These are phyloP conservation scores for Colletotrichum sp. DNA, from an alignment of 2,329 filamentous ascomycete genomes.

Conservation along the genomic window DNA sequence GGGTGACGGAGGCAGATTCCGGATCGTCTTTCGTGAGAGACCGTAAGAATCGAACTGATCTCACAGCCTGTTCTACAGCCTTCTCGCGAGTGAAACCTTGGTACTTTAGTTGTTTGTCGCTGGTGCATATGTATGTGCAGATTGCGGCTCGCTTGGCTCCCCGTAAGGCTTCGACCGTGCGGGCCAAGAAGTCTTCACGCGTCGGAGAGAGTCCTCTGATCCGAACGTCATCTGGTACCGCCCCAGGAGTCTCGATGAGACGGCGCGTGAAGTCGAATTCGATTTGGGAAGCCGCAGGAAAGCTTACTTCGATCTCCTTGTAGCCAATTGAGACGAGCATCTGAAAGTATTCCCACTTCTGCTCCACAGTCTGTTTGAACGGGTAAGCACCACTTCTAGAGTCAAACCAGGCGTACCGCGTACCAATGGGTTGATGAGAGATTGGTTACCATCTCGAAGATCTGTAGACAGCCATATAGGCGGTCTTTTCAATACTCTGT, in stretches of 20 bases:
- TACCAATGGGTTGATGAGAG: background rate
- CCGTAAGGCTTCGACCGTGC: background rate
- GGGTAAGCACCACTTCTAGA: background rate
- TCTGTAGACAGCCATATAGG: background rate
- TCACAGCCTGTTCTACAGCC: background rate
- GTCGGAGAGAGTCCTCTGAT: background rate
- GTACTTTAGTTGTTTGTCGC: background rate
- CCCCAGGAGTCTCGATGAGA: background rate
- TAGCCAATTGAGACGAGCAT: slow-evolving; percentile 3
- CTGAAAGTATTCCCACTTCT: slow-evolving; percentile 8
- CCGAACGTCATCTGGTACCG: background rate
- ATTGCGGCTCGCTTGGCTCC: background rate
- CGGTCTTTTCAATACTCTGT: background rate
- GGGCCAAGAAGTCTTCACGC: background rate
- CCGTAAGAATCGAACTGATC: background rate
- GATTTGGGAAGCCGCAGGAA: background rate
- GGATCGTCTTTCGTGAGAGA: slow-evolving; percentile 7
- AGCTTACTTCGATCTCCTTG: slow-evolving; percentile 1
- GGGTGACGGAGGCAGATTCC: background rate
- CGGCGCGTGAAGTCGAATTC: slow-evolving; percentile 2
- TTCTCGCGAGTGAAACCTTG: background rate
- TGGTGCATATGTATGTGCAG: slow-evolving; percentile 1
- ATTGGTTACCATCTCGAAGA: background rate
- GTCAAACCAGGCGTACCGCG: background rate
- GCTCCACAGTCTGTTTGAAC: background rate